Base-by-base conservation (phyloP, 2,329 filamentous ascomycete species). In the Pseudopithomyces chartarum region DNA sequence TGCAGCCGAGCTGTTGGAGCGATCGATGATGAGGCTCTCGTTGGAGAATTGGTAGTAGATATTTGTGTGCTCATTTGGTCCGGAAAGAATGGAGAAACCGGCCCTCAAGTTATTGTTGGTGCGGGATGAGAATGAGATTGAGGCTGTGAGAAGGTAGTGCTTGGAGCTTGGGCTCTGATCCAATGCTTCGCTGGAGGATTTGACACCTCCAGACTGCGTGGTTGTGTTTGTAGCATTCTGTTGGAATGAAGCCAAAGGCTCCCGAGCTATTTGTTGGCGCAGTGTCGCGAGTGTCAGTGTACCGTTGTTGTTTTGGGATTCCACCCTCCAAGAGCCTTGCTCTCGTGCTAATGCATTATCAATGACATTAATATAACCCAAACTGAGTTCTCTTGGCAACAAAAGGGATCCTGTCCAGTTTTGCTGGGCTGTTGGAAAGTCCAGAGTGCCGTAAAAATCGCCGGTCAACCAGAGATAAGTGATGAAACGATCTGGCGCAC, bases 21-120 rank as follows among this genome's bases (percentile, higher is more conserved):
- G 75, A 50, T 80, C 78, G 19, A 80, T 65, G 33, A 79, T 67
- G 40, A 80, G 57, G 19, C 73, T 75, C 60, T 80, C 78, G 60
- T 80, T 79, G 2, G 73, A 76, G 61, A 80, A 79, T 47, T 80
- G 77, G 61, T 80, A 80, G 63, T 79, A 79, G 38, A 80, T 74
- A 11, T 67, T 73, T 4, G 79, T 80, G 11, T 69, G 71, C 61
- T 80, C 78, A 22, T 74, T 61, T 2, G 75, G 63, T 5, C 77
- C 78, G 1, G 74, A 71, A 2, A 80, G 61, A 40, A 80, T 78
- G 46, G 75, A 71, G 56, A 80, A 76, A 13, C 79, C 79, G 17
- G 75, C 77, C 57, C 74, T 75, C 3, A 79, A 60, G 19, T 73
- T 61, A 1, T 65, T 66, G n/a, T 56, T 61, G 19, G 55, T 59